Base-by-base conservation (phyloP, 331 rosid genomes). In the Ulmus americana region DNA sequence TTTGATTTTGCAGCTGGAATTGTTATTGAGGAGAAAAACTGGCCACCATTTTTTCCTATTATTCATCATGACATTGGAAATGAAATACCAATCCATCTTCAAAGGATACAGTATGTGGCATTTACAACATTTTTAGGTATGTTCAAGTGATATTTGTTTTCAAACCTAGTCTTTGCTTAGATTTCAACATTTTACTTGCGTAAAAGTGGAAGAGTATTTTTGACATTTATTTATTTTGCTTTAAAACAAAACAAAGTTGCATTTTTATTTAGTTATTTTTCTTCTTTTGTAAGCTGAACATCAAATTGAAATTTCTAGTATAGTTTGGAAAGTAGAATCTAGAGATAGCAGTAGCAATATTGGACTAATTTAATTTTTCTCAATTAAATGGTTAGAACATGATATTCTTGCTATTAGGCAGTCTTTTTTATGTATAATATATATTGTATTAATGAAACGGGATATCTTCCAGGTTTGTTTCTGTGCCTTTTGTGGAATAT, bases 71-170 rank as follows among this genome's bases (percentile, higher is more conserved):
- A 94, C 73, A 83, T 94, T 73, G 76, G 85, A 52, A 81, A 64
- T 20, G 99, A 94, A 73, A 90, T 84, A 70, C 99, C 99, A n/a
- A 16, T 94, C 52, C 99, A 94, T 81, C 92, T 90, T 45, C 99
- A 87, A 69, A 79, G 62, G 59, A 59, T 90, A 69, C 97, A 87
- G 75, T 89, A 94, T 73, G 91, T 89, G 66, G 97, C 87, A 22
- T 87, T 94, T 77, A 66, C 95, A 62, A 87, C 98, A 76, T 85
- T 72, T 77, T 74, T 94, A 69, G 97, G 98, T 94, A 86, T 47
- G 94, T 84, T 56, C 8, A 77, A 54, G 39, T 54, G 55, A 42
- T 46, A 13, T 39, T 54, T 5, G 6, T 14, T 49, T 51, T 16
- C 16, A n/a, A 67, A 55, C 59, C 5, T 9, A 10, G 12, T 22